Percentiles rank a stretch among this genome's conserved stretches.
phyloP scores from a whole-genome alignment of 768 basidiomycete species.

The Rubroboletus pulcherrimus region DNA sequence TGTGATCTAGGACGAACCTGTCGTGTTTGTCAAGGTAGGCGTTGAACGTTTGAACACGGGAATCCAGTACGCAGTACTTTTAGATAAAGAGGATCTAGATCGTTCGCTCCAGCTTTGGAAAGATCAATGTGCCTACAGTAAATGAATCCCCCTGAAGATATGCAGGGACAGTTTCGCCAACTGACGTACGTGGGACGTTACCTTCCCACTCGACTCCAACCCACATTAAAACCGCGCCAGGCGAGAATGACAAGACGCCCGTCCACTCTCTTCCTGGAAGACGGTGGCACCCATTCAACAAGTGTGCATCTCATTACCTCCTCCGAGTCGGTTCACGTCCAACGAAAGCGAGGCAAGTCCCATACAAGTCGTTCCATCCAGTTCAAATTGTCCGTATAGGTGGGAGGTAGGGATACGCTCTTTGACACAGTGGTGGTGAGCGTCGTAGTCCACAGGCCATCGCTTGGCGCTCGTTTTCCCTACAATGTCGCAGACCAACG shows the following conservation, averaged over 20 bases:
- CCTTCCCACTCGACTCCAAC: background rate
- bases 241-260: background rate
- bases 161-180: background rate
- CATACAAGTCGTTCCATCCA: background rate
- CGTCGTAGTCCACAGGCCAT: background rate
- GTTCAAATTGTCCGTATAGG: slow-evolving; percentile 14
- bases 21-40: background rate
- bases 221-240: background rate
- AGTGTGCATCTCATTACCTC: background rate
- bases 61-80: background rate
- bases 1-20: background rate
- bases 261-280: too few relatives aligned
- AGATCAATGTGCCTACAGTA: background rate
- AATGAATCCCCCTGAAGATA: background rate
- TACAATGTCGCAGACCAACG: background rate
- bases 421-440: background rate
- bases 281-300: background rate
- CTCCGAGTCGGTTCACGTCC: background rate
- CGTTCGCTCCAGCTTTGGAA: background rate
- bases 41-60: too few relatives aligned
- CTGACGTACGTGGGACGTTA: background rate
- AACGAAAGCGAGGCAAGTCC: background rate
- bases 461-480: background rate
- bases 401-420: slow-evolving; percentile 13
- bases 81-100: background rate